Evolutionary conservation across 2,329 filamentous ascomycete species (phyloP).

Genomic region (Aureobasidium vineae): DNA sequence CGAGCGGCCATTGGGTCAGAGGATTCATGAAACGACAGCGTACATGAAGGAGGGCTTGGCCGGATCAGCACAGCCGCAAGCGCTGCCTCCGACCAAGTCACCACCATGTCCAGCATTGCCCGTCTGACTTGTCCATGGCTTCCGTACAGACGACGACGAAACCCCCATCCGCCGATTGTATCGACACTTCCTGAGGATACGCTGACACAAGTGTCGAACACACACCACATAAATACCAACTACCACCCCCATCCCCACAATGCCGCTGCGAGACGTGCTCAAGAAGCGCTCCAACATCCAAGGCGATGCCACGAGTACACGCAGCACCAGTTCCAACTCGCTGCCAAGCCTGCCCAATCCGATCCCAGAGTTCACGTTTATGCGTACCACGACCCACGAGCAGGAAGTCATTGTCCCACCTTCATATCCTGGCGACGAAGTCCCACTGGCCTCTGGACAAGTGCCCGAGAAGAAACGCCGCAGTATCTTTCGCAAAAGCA

Average conservation of each 20-base stretch:
- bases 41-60: conserved; percentile 12
- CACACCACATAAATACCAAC: neutral
- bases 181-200: conserved; percentile 12
- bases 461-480: conserved; percentile 21
- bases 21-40: conserved; percentile 1
- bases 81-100: conserved; percentile 12
- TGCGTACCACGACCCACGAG: conserved; percentile 77
- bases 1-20: neutral
- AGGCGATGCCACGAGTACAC: conserved; percentile 12
- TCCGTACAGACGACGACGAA: neutral
- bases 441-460: neutral
- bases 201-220: neutral
- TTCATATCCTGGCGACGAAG: conserved; percentile 47
- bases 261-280: conserved; percentile 34
- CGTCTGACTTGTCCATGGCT: conserved; percentile 18
- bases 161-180: neutral
- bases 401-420: conserved; percentile 77
- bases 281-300: conserved; percentile 28
- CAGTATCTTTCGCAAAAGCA: conserved; percentile 26
- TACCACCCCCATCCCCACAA: neutral
- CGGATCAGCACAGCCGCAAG: conserved; percentile 22
- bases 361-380: conserved; percentile 71
- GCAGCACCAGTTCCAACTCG: neutral
- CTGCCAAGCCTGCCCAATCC: conserved; percentile 4
- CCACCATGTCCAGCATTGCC: conserved; percentile 4